Conservation (phyloP, 2,329 filamentous ascomycete genomes). For the Rutstroemia sp. region DNA sequence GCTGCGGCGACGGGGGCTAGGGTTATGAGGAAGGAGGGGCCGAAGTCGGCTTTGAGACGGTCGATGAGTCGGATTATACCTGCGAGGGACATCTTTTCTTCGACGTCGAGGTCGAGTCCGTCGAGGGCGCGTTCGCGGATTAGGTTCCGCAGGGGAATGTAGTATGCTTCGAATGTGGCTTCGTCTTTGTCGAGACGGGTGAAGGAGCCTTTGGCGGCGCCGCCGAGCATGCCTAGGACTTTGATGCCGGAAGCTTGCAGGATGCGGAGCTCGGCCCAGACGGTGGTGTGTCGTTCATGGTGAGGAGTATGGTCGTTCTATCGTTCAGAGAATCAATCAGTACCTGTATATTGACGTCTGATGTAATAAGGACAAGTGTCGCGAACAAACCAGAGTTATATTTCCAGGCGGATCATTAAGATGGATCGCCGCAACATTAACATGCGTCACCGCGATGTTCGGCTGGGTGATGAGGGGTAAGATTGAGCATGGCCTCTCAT, state of each 20-base stretch:
- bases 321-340: background rate
- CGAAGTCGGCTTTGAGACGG: conserved; percentile 61
- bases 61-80: conserved; percentile 63
- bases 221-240: conserved; percentile 81
- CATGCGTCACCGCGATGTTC: conserved; percentile 63
- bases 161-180: conserved; percentile 64
- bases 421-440: conserved; percentile 83
- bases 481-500: conserved; percentile 49
- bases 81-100: conserved; percentile 63
- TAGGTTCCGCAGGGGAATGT: conserved; percentile 58
- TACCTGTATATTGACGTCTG: conserved; percentile 38
- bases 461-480: conserved; percentile 41
- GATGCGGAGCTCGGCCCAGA: conserved; percentile 72
- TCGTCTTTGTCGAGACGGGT: conserved; percentile 47
- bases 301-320: conserved; percentile 73
- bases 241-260: conserved; percentile 69
- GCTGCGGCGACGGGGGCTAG: conserved; percentile 77
- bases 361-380: conserved; percentile 76
- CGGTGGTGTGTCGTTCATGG: conserved; percentile 57
- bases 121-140: conserved; percentile 55
- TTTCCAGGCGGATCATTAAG: conserved; percentile 58
- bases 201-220: conserved; percentile 71
- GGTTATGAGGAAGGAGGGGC: conserved; percentile 64
- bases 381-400: conserved; percentile 38
- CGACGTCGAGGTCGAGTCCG: conserved; percentile 72